These are phyloP conservation scores for Pseudohalonectria lignicola DNA, from an alignment of 2,329 filamentous ascomycete species.

Conservation along the genomic window DNA sequence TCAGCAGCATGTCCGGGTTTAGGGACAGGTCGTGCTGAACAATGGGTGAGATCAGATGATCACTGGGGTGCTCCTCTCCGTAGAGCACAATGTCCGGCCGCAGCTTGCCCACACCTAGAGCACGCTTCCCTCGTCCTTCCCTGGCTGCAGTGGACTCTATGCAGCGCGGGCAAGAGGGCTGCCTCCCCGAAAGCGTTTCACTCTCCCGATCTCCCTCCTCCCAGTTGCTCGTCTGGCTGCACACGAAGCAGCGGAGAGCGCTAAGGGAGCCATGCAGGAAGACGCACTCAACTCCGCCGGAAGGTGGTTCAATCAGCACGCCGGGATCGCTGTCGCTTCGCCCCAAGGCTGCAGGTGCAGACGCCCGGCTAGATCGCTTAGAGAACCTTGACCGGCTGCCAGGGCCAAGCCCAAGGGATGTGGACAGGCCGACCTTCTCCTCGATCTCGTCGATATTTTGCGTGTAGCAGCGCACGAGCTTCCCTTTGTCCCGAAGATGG, in stretches of 20 bases:
- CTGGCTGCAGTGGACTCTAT: constrained; percentile 49
- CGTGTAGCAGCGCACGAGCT: constrained; percentile 61
- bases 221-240: constrained; percentile 46
- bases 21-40: constrained; percentile 56
- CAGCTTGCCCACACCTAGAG: constrained; percentile 55
- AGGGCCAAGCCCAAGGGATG: constrained; percentile 48
- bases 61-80: constrained; percentile 60
- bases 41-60: constrained; percentile 56
- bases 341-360: constrained; percentile 1
- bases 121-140: constrained; percentile 54
- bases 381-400: constrained; percentile 52
- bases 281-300: constrained; percentile 51
- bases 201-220: constrained; percentile 42
- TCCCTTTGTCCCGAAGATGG: constrained; percentile 53
- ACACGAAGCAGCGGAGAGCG: constrained; percentile 52
- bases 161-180: constrained; percentile 58
- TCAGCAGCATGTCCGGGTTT: constrained; percentile 55
- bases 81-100: constrained; percentile 66
- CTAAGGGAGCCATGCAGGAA: constrained; percentile 61
- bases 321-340: constrained; percentile 10
- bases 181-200: constrained; percentile 50
- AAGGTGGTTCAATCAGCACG: constrained; percentile 2
- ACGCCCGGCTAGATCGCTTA: constrained; percentile 10
- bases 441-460: constrained; percentile 69
- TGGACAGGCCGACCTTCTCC: constrained; percentile 56